Conservation (phyloP, 495 filamentous ascomycete genomes). For the Recurvomyces mirabilis region DNA sequence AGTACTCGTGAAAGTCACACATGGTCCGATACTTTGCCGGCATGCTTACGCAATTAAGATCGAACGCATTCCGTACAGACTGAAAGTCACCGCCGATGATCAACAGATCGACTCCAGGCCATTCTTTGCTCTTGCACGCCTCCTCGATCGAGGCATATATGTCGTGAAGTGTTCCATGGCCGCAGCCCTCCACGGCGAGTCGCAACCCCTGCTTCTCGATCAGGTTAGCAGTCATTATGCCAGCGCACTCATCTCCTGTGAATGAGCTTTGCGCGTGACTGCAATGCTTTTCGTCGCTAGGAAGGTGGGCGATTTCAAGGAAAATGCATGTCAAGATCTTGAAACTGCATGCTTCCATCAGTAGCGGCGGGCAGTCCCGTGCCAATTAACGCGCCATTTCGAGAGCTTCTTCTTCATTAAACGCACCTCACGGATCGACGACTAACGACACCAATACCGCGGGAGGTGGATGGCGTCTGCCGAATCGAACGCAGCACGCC, state of each 20-base stretch:
- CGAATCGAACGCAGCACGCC: too few species aligned
- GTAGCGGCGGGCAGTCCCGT: not conserved
- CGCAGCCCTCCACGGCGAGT: conserved; percentile 70
- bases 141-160: conserved; percentile 69
- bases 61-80: conserved; percentile 76
- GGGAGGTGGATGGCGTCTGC: too few species aligned
- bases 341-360: not conserved
- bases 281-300: not conserved
- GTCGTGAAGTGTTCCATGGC: conserved; percentile 78
- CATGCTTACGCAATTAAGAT: conserved; percentile 76
- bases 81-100: conserved; percentile 92
- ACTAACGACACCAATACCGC: too few species aligned
- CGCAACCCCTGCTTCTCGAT: conserved; percentile 31
- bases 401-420: too few species aligned
- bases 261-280: not conserved
- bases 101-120: conserved; percentile 67
- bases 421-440: too few species aligned
- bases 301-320: too few species aligned
- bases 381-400: not conserved
- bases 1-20: conserved; percentile 88
- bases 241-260: not conserved
- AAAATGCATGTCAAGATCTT: not conserved
- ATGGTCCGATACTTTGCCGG: conserved; percentile 73
- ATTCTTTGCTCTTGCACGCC: conserved; percentile 52
- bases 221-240: conserved; percentile 14